Evolutionary conservation across 768 basidiomycete genomes (phyloP).

Genomic region (Boletus rufocinnamomeus): DNA sequence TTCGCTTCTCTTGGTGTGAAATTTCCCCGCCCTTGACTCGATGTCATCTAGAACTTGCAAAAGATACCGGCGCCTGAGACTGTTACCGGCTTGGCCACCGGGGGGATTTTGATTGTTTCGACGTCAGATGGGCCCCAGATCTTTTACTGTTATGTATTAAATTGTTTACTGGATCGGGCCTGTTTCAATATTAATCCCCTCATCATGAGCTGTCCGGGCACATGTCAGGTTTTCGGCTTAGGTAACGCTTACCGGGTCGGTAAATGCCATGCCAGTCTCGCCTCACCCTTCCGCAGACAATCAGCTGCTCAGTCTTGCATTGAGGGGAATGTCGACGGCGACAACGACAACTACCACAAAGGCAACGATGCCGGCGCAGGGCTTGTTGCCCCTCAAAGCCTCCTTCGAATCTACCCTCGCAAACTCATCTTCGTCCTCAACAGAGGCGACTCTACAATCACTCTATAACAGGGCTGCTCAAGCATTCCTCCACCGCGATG

Average conservation of each 20-base stretch:
- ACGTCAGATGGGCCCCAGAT: no score
- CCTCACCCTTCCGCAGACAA: constrained; percentile 17
- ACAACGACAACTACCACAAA: constrained; percentile 43
- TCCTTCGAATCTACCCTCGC: constrained; percentile 10
- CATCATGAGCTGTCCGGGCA: no score
- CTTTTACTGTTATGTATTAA: no score
- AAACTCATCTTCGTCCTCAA: constrained; percentile 25
- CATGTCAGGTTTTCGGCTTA: not conserved
- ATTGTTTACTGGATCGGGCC: no score
- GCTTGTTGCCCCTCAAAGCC: constrained; percentile 41
- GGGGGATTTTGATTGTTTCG: no score
- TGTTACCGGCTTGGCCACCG: no score
- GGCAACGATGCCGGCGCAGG: constrained; percentile 24
- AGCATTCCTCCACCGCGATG: constrained; percentile 76
- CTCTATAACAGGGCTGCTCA: constrained; percentile 77
- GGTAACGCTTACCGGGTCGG: not conserved
- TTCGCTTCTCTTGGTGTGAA: no score
- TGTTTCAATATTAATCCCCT: no score
- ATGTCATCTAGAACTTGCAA: no score
- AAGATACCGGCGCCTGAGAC: no score
- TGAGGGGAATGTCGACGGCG: constrained; percentile 48
- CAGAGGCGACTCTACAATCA: constrained; percentile 59
- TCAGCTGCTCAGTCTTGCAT: constrained; percentile 19
- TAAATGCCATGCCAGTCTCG: not conserved
- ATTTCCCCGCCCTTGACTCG: no score